Conservation (phyloP, 129 eudicot genomes). For the Mikania micrantha region DNA sequence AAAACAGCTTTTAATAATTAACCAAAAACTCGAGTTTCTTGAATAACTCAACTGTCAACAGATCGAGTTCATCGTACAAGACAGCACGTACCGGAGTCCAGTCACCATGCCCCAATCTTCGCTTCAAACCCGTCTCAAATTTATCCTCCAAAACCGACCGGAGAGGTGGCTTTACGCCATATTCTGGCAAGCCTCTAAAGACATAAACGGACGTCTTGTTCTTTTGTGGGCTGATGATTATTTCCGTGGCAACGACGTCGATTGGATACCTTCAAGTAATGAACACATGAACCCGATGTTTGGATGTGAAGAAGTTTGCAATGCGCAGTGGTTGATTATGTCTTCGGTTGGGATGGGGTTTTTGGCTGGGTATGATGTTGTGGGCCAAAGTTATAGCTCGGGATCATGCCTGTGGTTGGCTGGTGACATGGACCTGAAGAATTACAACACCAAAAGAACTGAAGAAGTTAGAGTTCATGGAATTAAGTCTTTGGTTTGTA, state of each 20-base stretch:
- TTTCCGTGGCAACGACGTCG: slow-evolving; percentile 18
- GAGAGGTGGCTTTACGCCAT: slow-evolving; percentile 50
- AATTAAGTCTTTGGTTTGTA: slow-evolving; percentile 38
- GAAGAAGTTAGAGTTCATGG: slow-evolving; percentile 47
- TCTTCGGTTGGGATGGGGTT: slow-evolving; percentile 31
- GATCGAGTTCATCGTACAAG: not conserved
- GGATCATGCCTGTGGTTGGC: slow-evolving; percentile 41
- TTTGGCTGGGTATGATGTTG: slow-evolving; percentile 16
- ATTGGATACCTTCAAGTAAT: not conserved
- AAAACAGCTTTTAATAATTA: no score
- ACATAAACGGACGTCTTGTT: slow-evolving; percentile 19
- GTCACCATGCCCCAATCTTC: slow-evolving; percentile 9
- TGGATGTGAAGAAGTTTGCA: slow-evolving; percentile 17
- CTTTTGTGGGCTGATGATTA: slow-evolving; percentile 49
- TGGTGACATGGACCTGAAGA: slow-evolving; percentile 21
- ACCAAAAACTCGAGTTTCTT: not conserved
- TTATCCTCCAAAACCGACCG: slow-evolving; percentile 33
- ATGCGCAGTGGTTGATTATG: slow-evolving; percentile 42
- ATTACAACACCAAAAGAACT: slow-evolving; percentile 29
- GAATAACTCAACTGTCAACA: not conserved
- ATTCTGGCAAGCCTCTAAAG: slow-evolving; percentile 44
- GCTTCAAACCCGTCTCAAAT: slow-evolving; percentile 33
- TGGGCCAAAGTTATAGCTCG: slow-evolving; percentile 30
- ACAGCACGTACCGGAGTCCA: not conserved
- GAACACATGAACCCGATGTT: not conserved